Percentiles rank a stretch among this genome's conserved stretches.
Conservation (phyloP, 495 filamentous ascomycete genomes). For the Talaromyces nanjingensis region DNA sequence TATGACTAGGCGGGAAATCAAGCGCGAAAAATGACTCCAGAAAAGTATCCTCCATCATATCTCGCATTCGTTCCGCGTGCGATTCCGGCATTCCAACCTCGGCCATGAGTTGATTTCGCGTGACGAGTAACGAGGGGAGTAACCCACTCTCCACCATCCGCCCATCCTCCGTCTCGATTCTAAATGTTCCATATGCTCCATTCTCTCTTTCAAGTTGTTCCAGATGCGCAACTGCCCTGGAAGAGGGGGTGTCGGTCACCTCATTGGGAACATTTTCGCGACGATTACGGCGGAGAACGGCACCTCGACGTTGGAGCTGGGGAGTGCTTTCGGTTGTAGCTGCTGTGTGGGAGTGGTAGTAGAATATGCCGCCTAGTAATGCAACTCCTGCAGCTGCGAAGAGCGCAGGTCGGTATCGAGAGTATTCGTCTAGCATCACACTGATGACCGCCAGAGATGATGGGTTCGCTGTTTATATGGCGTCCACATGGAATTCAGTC, state of each 20-base stretch:
- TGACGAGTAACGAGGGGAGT: constrained; percentile 37
- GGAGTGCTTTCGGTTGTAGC: constrained; percentile 18
- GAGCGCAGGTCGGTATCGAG: constrained; percentile 43
- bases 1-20: constrained; percentile 36
- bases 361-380: constrained; percentile 41
- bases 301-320: constrained; percentile 40
- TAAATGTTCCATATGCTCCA: constrained; percentile 42
- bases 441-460: not conserved
- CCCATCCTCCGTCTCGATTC: constrained; percentile 42
- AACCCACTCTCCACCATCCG: constrained; percentile 40
- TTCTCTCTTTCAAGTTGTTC: constrained; percentile 40
- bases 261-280: constrained; percentile 13
- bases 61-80: constrained; percentile 40
- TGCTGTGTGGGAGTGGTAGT: constrained; percentile 34
- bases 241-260: constrained; percentile 28
- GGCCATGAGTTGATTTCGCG: constrained; percentile 40
- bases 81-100: constrained; percentile 32
- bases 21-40: constrained; percentile 42
- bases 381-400: constrained; percentile 44
- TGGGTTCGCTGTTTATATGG: not conserved
- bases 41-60: constrained; percentile 46
- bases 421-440: constrained; percentile 22
- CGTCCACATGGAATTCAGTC: not conserved
- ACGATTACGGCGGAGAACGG: constrained; percentile 35
- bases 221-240: constrained; percentile 35